A percentile compares a stretch with the other conserved stretches of the same genome.
These are phyloP conservation scores for Nyctanthes arbortristis DNA, from an alignment of 257 asterid genomes.

Conservation along the genomic window DNA sequence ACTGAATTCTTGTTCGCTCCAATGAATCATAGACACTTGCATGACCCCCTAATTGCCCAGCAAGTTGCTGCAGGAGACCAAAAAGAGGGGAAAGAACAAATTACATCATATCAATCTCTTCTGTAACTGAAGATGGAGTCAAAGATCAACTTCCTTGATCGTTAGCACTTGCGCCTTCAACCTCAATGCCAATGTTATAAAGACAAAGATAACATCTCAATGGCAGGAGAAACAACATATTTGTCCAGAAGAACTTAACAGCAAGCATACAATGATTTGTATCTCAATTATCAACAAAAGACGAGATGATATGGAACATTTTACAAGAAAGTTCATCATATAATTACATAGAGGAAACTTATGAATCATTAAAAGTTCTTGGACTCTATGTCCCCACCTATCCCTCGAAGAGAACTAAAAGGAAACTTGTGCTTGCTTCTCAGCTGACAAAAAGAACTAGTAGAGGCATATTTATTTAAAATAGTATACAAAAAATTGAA, in stretches of 20 bases:
- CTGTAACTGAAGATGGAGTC: neutral
- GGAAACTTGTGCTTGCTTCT: neutral
- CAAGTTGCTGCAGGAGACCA: constrained; percentile 61
- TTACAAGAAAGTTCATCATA: neutral
- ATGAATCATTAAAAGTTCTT: too few relatives aligned
- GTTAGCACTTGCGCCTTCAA: constrained; percentile 2
- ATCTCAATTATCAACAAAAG: constrained; percentile 2
- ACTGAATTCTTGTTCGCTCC: constrained; percentile 75
- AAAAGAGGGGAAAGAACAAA: constrained; percentile 1
- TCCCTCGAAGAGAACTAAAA: neutral
- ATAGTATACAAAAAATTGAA: neutral
- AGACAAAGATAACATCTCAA: neutral
- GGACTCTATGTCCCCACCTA: neutral
- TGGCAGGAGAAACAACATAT: neutral
- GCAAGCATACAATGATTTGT: constrained; percentile 3
- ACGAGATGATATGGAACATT: neutral
- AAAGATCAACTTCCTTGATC: neutral
- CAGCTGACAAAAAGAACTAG: constrained; percentile 2
- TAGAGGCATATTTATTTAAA: neutral
- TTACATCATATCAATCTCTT: constrained; percentile 17
- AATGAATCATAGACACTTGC: constrained; percentile 53
- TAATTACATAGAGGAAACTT: neutral
- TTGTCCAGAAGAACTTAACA: neutral
- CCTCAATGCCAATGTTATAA: neutral
- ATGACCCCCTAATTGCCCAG: constrained; percentile 64